A percentile compares a stretch with the other conserved stretches of the same genome.
phyloP scores from a whole-genome alignment of 441 rosid genomes.

The Populus hybrid region DNA sequence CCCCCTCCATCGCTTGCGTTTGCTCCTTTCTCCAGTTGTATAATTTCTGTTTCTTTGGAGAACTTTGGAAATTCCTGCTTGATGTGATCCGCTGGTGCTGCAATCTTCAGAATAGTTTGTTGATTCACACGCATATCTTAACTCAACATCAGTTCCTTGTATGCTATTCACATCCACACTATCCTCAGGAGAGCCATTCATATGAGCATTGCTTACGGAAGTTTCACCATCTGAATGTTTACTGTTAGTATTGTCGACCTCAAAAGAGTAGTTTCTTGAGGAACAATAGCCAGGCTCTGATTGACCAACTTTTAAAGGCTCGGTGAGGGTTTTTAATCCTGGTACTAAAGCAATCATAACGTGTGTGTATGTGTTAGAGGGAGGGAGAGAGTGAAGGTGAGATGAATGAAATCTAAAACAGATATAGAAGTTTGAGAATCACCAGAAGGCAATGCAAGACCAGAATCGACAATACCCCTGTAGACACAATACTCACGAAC shows the following conservation, averaged over 20 bases:
- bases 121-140: conserved; percentile 51
- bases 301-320: conserved; percentile 39
- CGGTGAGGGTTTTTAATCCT: conserved; percentile 37
- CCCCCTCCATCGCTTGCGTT: conserved; percentile 93
- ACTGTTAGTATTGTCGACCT: conserved; percentile 40
- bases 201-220: conserved; percentile 33
- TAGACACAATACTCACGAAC: conserved; percentile 87
- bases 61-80: conserved; percentile 41
- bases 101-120: conserved; percentile 56
- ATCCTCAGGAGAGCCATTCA: conserved; percentile 41
- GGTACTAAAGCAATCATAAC: conserved; percentile 16
- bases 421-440: conserved; percentile 18
- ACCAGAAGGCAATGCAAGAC: conserved; percentile 42
- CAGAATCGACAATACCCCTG: conserved; percentile 79
- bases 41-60: conserved; percentile 46
- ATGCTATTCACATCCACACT: conserved; percentile 37
- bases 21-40: conserved; percentile 60
- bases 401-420: conserved; percentile 8
- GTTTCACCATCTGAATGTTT: conserved; percentile 57
- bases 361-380: conserved; percentile 11
- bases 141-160: conserved; percentile 50
- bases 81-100: conserved; percentile 77
- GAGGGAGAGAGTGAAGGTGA: conserved; percentile 3
- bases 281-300: conserved; percentile 41
- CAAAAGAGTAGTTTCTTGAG: conserved; percentile 47